Evolutionary conservation across 495 filamentous ascomycete species (phyloP), one percentile per base, ranked within the genome.

Genomic region (Penicillium coprophilum): DNA sequence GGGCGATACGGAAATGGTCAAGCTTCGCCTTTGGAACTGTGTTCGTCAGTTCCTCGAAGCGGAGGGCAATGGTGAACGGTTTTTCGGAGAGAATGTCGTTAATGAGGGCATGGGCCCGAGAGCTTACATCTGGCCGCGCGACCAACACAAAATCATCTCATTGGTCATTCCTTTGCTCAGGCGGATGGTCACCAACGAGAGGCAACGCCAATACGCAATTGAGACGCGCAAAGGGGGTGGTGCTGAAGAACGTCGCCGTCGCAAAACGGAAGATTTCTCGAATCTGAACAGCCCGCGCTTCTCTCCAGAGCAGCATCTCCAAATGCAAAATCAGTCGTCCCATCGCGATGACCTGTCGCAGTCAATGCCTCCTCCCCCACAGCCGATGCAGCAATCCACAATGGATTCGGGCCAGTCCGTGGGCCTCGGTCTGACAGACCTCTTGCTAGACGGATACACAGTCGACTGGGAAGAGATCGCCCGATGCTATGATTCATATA

Each of bases 151-250:
- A 57, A 80, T 87, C 50, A 81, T 86, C 21, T 68, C 77, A 0
- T 63, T 82, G 21, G 78, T 85, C 7, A 85, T 82, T 34, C 84
- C 83, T 23, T 59, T 87, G 46, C 63, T 87, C 32, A 63, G 84
- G 47, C 69, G 83, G 31, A 85, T 86, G 82, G 82, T 86, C 3
- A 86, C 83, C 20, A 87, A 87, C 59, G 84, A 86, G 60, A 69
- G 82, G 15, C 84, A 87, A 62, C 68, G 84, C 24, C 77, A 77
- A 58, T 87, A 87, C 67, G 84, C 84, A 0, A 72, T 83, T 17
- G 80, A 83, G 61, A 82, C 80, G 6, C 70, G 83, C 19, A 83
- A 80, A 58, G 77, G 77, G n/a, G 71, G 74, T 36, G 69, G 67
- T 13, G 6, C 64, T 1, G 78, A 75, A 20, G 77, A 67, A 21